phyloP scores from a whole-genome alignment of 2,329 filamentous ascomycete species.

The Pseudocercospora fuligena region DNA sequence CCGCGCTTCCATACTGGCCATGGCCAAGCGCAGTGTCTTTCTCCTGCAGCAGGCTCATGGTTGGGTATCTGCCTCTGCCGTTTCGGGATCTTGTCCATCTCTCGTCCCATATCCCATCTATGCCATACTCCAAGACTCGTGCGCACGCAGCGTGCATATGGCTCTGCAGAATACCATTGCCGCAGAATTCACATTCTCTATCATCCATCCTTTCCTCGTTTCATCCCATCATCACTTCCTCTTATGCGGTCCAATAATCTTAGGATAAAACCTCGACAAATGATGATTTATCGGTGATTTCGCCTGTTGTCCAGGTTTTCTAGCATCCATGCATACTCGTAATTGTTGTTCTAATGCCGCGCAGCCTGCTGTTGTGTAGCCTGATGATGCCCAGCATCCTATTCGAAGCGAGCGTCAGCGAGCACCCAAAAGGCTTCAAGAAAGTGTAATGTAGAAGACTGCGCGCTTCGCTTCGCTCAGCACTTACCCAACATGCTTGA shows the following conservation, averaged over 20 bases:
- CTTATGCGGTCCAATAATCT: conserved; percentile 73
- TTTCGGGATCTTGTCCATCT: neutral
- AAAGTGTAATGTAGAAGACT: too few relatives aligned
- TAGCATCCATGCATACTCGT: conserved; percentile 76
- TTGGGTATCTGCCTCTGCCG: neutral
- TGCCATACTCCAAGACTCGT: neutral
- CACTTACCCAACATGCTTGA: conserved; percentile 64
- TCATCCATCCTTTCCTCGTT: neutral
- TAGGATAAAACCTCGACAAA: conserved; percentile 74
- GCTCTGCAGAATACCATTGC: neutral
- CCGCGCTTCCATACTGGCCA: neutral
- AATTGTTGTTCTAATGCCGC: conserved; percentile 64
- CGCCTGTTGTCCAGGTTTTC: conserved; percentile 44
- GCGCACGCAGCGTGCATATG: neutral
- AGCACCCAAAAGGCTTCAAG: too few relatives aligned
- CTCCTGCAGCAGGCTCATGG: neutral
- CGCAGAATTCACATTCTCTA: neutral
- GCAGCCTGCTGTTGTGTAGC: conserved; percentile 68
- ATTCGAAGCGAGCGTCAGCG: neutral
- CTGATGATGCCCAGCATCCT: conserved; percentile 86
- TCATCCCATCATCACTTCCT: conserved; percentile 54
- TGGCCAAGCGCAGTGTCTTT: neutral
- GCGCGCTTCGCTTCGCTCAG: neutral
- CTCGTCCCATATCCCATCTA: neutral
- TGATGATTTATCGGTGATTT: conserved; percentile 93